These are phyloP conservation scores for Pholiota adiposa DNA, from an alignment of 1,284 basidiomycete species.

Conservation along the genomic window DNA sequence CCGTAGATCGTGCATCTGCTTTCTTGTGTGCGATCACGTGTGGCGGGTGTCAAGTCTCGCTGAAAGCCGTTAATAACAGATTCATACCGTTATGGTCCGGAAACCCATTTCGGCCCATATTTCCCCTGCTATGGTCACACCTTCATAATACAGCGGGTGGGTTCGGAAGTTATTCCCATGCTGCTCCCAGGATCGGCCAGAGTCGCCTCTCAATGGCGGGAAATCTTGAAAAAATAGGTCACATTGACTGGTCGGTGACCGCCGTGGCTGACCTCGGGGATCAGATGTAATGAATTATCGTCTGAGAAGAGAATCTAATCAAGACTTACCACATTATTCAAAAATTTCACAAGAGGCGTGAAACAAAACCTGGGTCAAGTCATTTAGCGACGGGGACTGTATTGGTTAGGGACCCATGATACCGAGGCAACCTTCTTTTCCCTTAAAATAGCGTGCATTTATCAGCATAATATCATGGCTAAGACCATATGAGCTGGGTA, in stretches of 20 bases:
- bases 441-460: not conserved
- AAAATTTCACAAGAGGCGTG: not conserved
- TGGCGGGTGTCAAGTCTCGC: not conserved
- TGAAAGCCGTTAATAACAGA: not conserved
- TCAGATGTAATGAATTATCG: not conserved
- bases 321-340: not conserved
- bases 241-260: not conserved
- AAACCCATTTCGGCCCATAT: slow-evolving; percentile 5
- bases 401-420: not conserved
- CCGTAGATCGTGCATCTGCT: slow-evolving; percentile 1
- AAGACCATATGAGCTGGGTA: not conserved
- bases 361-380: not conserved
- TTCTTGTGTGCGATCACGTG: slow-evolving; percentile 16
- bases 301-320: not conserved
- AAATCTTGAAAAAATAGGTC: not conserved
- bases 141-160: not conserved
- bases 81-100: slow-evolving; percentile 27
- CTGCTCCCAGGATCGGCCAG: slow-evolving; percentile 7
- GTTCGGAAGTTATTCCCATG: not conserved
- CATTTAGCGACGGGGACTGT: not conserved
- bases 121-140: not conserved
- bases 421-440: slow-evolving; percentile 1
- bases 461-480: not conserved
- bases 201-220: not conserved
- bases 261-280: not conserved